phyloP scores from a whole-genome alignment of 768 basidiomycete genomes.

The Pisolithus sp. region DNA sequence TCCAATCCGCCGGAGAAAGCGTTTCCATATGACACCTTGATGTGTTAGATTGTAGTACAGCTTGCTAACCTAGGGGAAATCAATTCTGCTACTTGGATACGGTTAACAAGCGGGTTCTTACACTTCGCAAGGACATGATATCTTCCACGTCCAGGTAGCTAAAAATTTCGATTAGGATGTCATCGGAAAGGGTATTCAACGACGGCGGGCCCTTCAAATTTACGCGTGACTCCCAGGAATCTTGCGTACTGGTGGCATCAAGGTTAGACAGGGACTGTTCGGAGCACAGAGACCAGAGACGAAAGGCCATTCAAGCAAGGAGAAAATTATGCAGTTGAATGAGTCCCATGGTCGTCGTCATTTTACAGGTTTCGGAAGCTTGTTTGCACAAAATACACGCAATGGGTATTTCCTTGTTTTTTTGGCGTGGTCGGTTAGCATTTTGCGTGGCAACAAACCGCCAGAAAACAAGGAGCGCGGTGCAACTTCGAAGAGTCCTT shows the following conservation, averaged over 20 bases:
- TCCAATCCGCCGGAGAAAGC: constrained; percentile 46
- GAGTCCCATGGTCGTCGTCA: not conserved
- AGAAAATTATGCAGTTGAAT: not conserved
- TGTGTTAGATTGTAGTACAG: constrained; percentile 58
- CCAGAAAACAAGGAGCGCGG: constrained; percentile 13
- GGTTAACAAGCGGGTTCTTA: constrained; percentile 14
- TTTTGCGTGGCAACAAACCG: constrained; percentile 18
- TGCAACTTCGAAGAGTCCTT: constrained; percentile 9
- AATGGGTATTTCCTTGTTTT: constrained; percentile 9
- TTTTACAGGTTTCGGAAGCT: constrained; percentile 16
- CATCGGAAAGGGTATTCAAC: constrained; percentile 29
- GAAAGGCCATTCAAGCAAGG: constrained; percentile 15
- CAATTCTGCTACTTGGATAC: not conserved
- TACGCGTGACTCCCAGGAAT: constrained; percentile 23
- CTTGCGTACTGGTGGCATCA: constrained; percentile 7
- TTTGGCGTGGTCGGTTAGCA: constrained; percentile 11
- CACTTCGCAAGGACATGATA: constrained; percentile 31
- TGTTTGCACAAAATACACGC: constrained; percentile 11
- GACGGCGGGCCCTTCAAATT: constrained; percentile 21
- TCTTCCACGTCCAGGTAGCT: constrained; percentile 32
- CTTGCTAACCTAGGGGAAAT: constrained; percentile 43
- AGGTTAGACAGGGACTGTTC: constrained; percentile 10
- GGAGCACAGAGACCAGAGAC: constrained; percentile 18
- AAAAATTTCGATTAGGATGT: constrained; percentile 34
- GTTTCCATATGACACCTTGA: constrained; percentile 65